phyloP scores from a whole-genome alignment of 208 protist species.

The Lotmaria passim region DNA sequence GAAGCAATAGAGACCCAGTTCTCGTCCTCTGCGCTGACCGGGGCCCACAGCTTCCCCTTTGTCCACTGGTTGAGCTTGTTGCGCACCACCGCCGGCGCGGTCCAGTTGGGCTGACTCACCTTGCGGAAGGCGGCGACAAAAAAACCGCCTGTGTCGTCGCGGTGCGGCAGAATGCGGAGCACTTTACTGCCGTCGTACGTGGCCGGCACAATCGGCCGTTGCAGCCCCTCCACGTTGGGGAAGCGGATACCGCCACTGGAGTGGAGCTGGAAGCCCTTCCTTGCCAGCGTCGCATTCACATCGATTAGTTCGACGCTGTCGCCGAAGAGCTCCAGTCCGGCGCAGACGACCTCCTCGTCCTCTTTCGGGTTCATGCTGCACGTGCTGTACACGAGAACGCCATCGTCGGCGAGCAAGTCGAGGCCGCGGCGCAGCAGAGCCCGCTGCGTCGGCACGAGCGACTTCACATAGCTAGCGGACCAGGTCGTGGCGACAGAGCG shows the following conservation, averaged over 20 bases:
- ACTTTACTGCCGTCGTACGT: constrained; percentile 80
- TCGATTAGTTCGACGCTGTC: constrained; percentile 87
- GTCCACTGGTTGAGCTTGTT: constrained; percentile 91
- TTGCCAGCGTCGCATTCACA: constrained; percentile 65
- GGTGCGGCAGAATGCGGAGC: constrained; percentile 85
- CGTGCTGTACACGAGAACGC: constrained; percentile 96
- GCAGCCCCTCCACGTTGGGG: constrained; percentile 58
- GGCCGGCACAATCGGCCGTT: constrained; percentile 41
- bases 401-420: constrained; percentile 77
- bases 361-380: constrained; percentile 97
- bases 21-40: constrained; percentile 62
- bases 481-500: constrained; percentile 83
- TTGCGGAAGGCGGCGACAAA: constrained; percentile 91
- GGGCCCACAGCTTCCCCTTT: constrained; percentile 82
- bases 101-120: constrained; percentile 49
- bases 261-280: constrained; percentile 55
- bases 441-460: constrained; percentile 88
- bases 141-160: constrained; percentile 91
- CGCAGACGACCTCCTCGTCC: constrained; percentile 95
- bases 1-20: constrained; percentile 73
- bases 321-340: constrained; percentile 75
- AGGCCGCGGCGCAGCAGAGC: constrained; percentile 88
- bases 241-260: constrained; percentile 64
- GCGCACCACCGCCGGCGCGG: constrained; percentile 39
- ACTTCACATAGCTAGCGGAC: constrained; percentile 82